Conservation (phyloP, 306 rosid species). For the Crataegus laevigata region DNA sequence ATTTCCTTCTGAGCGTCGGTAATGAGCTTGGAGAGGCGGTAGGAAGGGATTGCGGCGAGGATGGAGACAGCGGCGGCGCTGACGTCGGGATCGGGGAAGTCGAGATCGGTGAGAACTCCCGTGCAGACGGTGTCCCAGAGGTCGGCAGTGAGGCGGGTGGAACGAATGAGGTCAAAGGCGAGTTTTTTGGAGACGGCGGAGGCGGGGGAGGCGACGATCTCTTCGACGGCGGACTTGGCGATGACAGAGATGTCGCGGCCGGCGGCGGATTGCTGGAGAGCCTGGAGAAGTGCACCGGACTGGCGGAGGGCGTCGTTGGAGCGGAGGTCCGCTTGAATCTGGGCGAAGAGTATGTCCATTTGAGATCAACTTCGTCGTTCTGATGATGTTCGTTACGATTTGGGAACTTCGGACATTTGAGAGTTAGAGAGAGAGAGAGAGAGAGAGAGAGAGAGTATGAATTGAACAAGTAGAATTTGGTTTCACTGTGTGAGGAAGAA, state of each 20-base stretch:
- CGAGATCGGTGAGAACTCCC: constrained; percentile 79
- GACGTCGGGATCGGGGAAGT: constrained; percentile 94
- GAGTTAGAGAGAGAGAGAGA: not conserved
- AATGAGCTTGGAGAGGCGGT: constrained; percentile 65
- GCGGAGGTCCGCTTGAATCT: constrained; percentile 98
- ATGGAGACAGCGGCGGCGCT: constrained; percentile 89
- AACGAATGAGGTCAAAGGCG: constrained; percentile 91
- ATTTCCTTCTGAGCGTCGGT: constrained; percentile 75
- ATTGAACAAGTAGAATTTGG: not conserved
- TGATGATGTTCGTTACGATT: not conserved
- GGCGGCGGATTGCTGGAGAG: constrained; percentile 98
- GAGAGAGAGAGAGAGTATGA: not conserved
- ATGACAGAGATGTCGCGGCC: constrained; percentile 87
- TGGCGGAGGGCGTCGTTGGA: constrained; percentile 97
- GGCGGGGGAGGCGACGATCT: constrained; percentile 93
- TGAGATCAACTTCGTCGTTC: not conserved
- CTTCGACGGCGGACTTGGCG: constrained; percentile 90
- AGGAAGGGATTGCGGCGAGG: constrained; percentile 90
- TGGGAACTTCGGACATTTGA: not conserved
- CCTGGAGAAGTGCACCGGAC: constrained; percentile 86
- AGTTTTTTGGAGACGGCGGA: constrained; percentile 93
- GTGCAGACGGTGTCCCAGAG: constrained; percentile 87
- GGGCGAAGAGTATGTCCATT: constrained; percentile 95
- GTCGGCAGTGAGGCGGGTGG: constrained; percentile 91
- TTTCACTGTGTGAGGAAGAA: not conserved